phyloP scores from a whole-genome alignment of 179 eudicot genomes.

The Drosera spatulata region DNA sequence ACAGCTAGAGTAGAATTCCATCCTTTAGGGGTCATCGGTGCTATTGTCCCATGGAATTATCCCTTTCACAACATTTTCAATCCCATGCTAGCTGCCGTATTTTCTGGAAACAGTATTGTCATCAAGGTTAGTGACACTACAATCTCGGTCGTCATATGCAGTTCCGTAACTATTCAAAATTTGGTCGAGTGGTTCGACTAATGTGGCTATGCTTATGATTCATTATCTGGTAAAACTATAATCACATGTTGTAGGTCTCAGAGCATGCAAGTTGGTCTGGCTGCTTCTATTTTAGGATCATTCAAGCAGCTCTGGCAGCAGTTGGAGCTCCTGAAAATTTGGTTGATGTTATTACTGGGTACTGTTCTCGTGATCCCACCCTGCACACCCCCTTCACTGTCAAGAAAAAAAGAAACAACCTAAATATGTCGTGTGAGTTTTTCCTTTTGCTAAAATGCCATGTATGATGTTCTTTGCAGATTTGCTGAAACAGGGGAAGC shows the following conservation, averaged over 20 bases:
- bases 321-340: constrained; percentile 99
- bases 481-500: constrained; percentile 99
- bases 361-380: constrained; percentile 12
- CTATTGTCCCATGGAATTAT: constrained; percentile 98
- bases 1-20: constrained; percentile 86
- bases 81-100: constrained; percentile 95
- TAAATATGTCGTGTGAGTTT: constrained; percentile 1
- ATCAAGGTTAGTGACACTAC: too few relatives aligned
- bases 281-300: constrained; percentile 85
- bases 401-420: background rate
- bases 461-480: constrained; percentile 28
- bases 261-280: constrained; percentile 99
- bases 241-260: constrained; percentile 53
- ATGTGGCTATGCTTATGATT: background rate
- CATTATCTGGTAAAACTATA: background rate
- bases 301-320: constrained; percentile 95
- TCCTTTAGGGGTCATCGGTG: constrained; percentile 95
- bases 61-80: constrained; percentile 94
- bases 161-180: too few relatives aligned
- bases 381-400: too few relatives aligned
- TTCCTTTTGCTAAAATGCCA: constrained; percentile 1
- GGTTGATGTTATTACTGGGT: constrained; percentile 99
- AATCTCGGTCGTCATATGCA: too few relatives aligned
- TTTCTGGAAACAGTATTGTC: constrained; percentile 92
- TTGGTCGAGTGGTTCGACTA: background rate